phyloP scores from a whole-genome alignment of 2,329 filamentous ascomycete species.

The Diaporthe vexans region DNA sequence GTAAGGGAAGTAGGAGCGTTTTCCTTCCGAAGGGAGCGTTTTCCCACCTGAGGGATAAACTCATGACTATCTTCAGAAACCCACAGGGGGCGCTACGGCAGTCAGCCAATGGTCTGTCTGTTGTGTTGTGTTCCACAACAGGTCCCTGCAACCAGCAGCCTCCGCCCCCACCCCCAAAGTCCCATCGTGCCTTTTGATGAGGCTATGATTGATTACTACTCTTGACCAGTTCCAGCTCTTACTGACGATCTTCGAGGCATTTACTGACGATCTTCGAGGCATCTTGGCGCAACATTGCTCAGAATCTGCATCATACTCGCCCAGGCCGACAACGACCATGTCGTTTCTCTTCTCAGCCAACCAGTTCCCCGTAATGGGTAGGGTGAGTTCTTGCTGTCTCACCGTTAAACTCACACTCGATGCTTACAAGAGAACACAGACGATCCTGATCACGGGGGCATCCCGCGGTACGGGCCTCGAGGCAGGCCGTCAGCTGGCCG shows the following conservation, averaged over 20 bases:
- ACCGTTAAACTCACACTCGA: neutral
- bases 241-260: neutral
- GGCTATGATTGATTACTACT: too few species aligned
- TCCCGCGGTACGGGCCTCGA: conserved; percentile 93
- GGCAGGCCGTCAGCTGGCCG: conserved; percentile 79
- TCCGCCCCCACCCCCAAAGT: too few species aligned
- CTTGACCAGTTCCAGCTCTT: neutral
- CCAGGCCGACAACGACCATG: conserved; percentile 24
- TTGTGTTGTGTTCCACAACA: too few species aligned
- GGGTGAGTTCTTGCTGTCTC: neutral
- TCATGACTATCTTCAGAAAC: too few species aligned
- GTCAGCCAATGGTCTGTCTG: too few species aligned
- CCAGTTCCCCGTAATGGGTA: conserved; percentile 29
- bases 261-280: neutral
- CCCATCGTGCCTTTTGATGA: too few species aligned
- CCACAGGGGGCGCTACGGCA: too few species aligned
- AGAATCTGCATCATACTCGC: neutral
- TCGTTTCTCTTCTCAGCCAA: conserved; percentile 9
- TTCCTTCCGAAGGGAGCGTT: too few species aligned
- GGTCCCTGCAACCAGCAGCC: too few species aligned
- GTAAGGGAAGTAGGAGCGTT: too few species aligned
- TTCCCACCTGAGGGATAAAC: too few species aligned
- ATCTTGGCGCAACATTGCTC: neutral
- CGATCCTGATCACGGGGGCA: conserved; percentile 88
- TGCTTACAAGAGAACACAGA: conserved; percentile 65